Evolutionary conservation across 2,329 filamentous ascomycete species (phyloP).

Genomic region (Alternaria brassicicola): DNA sequence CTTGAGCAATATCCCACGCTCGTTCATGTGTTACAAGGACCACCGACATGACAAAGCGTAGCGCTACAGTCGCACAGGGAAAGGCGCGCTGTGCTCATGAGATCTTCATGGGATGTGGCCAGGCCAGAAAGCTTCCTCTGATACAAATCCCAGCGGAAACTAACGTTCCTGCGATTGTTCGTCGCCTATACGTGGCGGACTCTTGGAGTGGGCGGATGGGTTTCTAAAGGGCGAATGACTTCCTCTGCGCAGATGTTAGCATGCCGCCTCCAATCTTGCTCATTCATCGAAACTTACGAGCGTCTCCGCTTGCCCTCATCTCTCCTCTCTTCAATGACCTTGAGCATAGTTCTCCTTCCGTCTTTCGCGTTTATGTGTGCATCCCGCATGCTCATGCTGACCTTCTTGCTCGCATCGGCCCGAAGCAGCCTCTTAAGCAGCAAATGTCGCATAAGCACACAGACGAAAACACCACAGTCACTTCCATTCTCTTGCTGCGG

Average conservation of each 20-base stretch:
- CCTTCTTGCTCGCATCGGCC: constrained; percentile 81
- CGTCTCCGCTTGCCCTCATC: constrained; percentile 85
- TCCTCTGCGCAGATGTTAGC: constrained; percentile 26
- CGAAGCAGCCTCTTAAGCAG: constrained; percentile 81
- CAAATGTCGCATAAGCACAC: constrained; percentile 92
- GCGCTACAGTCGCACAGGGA: background rate
- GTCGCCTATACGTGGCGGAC: constrained; percentile 47
- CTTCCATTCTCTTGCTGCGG: constrained; percentile 91
- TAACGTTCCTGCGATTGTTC: constrained; percentile 31
- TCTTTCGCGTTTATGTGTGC: constrained; percentile 81
- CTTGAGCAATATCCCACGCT: background rate
- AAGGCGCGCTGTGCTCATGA: background rate
- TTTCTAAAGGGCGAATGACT: constrained; percentile 45
- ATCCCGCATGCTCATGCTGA: constrained; percentile 90
- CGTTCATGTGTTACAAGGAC: background rate
- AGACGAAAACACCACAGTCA: constrained; percentile 96
- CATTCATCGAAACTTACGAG: constrained; percentile 65
- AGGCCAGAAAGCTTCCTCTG: background rate
- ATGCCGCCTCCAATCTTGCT: background rate
- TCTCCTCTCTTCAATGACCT: constrained; percentile 83
- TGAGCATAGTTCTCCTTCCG: constrained; percentile 87
- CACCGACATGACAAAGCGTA: background rate
- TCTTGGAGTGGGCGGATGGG: constrained; percentile 40
- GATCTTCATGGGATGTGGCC: background rate
- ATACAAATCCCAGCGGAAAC: background rate